Conservation (phyloP, 257 asterid genomes). For the Striga asiatica region DNA sequence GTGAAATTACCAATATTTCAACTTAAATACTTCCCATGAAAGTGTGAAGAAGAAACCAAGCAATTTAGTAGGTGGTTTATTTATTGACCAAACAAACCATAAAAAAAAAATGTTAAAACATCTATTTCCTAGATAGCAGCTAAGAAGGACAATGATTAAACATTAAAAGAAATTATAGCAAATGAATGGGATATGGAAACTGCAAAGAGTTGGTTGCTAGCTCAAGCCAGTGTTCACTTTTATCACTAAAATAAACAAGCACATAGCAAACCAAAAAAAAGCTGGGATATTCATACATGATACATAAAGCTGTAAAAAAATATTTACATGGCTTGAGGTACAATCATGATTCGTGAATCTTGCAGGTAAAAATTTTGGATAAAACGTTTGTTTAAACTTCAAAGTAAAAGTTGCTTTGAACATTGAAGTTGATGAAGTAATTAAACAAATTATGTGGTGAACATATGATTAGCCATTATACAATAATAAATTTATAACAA, state of each 20-base stretch:
- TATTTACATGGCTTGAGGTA: constrained; percentile 10
- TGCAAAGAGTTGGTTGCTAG: constrained; percentile 20
- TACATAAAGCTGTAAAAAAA: constrained; percentile 25
- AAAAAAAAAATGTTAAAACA: neutral
- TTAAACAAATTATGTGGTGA: neutral
- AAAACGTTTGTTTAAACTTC: no score
- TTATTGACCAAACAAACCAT: constrained; percentile 17
- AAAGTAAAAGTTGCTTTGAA: neutral
- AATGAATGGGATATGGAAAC: no score
- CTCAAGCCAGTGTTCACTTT: constrained; percentile 1
- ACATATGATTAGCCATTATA: no score
- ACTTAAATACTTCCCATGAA: no score
- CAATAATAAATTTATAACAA: no score
- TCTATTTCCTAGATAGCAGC: constrained; percentile 2
- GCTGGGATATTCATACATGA: constrained; percentile 11
- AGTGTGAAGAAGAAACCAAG: no score
- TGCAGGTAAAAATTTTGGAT: constrained; percentile 18
- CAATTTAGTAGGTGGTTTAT: no score
- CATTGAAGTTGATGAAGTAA: neutral
- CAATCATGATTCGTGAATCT: constrained; percentile 27
- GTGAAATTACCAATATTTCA: no score
- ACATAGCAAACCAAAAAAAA: constrained; percentile 15
- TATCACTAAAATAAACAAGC: constrained; percentile 15
- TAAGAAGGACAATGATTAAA: constrained; percentile 1
- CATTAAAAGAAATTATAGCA: constrained; percentile 1